A percentile compares a stretch with the other conserved stretches of the same genome.
phyloP scores from a whole-genome alignment of 305 asterid genomes.

The Fraxinus paxiana region DNA sequence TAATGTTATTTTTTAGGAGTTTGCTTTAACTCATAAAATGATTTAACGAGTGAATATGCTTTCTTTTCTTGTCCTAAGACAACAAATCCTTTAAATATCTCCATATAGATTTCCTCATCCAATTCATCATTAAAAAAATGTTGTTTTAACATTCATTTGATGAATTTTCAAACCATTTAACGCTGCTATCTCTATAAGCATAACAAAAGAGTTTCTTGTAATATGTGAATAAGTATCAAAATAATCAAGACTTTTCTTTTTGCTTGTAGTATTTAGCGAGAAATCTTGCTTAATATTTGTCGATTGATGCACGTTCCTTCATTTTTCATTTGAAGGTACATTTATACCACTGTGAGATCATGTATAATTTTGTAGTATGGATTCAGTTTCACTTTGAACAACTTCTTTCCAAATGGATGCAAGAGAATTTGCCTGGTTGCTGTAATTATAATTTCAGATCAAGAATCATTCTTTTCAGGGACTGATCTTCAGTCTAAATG shows the following conservation, averaged over 20 bases:
- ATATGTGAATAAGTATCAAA: background rate
- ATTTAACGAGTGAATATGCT: background rate
- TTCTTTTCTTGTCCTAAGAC: too few species aligned
- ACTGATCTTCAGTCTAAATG: constrained; percentile 57
- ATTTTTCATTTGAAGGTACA: background rate
- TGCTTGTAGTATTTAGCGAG: background rate
- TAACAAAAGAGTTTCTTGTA: background rate
- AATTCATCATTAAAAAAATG: background rate
- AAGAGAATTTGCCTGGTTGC: constrained; percentile 79
- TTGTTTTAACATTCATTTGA: background rate
- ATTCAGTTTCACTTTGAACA: background rate
- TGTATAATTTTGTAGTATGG: background rate
- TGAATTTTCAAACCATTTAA: too few species aligned
- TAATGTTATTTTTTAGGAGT: background rate
- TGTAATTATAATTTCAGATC: constrained; percentile 47
- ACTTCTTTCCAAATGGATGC: constrained; percentile 46
- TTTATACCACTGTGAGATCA: background rate
- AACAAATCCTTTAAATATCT: background rate
- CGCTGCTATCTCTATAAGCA: background rate
- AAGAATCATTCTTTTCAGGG: constrained; percentile 43
- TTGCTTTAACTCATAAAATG: background rate
- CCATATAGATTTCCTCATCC: background rate
- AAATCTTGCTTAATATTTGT: background rate
- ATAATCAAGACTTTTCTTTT: background rate
- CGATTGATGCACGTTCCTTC: too few species aligned